A percentile compares a stretch with the other conserved stretches of the same genome.
Evolutionary conservation across 2,329 filamentous ascomycete genomes (phyloP).

Genomic region (Mycosphaerella sp.): DNA sequence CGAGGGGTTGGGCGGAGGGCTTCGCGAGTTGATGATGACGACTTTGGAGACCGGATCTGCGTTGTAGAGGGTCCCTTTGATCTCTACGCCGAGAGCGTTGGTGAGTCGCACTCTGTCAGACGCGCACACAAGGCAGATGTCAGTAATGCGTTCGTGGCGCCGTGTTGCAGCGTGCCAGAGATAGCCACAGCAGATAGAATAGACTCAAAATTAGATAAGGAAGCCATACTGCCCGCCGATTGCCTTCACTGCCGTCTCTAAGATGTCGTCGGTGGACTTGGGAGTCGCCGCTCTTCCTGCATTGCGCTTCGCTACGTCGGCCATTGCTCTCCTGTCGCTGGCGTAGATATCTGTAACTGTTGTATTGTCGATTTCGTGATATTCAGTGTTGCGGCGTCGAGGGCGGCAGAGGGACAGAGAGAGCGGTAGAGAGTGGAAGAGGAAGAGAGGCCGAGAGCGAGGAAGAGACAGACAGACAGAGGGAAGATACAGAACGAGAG

Average conservation of each 20-base stretch:
- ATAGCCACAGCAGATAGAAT: not conserved
- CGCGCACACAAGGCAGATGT: not conserved
- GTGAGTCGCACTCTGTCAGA: slow-evolving; percentile 38
- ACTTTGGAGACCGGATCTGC: slow-evolving; percentile 56
- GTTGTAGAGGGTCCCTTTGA: slow-evolving; percentile 59
- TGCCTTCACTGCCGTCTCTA: slow-evolving; percentile 52
- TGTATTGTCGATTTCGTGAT: no score
- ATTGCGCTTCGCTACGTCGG: slow-evolving; percentile 53
- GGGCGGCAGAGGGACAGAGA: no score
- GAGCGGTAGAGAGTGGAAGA: no score
- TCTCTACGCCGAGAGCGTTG: slow-evolving; percentile 47
- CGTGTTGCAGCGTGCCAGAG: not conserved
- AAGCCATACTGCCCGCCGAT: slow-evolving; percentile 56
- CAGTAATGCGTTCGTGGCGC: not conserved
- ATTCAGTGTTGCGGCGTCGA: no score
- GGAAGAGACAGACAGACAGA: no score
- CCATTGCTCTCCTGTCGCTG: slow-evolving; percentile 37
- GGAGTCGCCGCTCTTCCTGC: slow-evolving; percentile 50
- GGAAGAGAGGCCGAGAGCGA: no score
- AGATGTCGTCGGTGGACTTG: slow-evolving; percentile 42
- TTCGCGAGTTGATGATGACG: slow-evolving; percentile 52
- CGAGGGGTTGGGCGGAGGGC: slow-evolving; percentile 39
- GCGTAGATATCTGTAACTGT: not conserved
- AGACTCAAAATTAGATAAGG: not conserved
- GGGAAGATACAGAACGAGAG: no score